Base-by-base conservation (phyloP, 2,329 filamentous ascomycete species). In the Chalaropsis thielavioides region DNA sequence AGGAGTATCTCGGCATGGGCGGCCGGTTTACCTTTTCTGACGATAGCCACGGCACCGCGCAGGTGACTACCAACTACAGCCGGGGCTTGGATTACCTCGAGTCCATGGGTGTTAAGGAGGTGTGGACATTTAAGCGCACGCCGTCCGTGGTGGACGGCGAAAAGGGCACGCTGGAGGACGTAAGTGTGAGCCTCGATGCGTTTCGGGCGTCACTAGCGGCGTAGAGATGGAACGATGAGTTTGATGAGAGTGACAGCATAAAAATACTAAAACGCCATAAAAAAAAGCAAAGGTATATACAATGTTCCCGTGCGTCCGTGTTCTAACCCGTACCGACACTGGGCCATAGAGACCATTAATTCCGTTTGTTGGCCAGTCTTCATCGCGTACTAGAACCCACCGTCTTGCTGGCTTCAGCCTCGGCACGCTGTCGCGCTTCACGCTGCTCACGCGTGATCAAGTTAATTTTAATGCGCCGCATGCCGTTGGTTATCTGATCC, bases 21-120 rank as follows among this genome's bases (percentile, higher is more conserved):
- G 92, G 94, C 27, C 83, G 82, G 67, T 95, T 97, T 75, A 95
- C 90, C 63, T 81, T 99, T 70, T 96, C 90, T 6, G 94, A 99
- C 74, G 94, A 99, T 75, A 96, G 91, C 73, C 94, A 99, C 76
- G 89, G 89, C 46, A 82, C 90, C 66, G 87, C 83, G 1, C 92
- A 99, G 72, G 81, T 99, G 4, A 90, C 86, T n/a, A 86, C 90
- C 62, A 92, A 95, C 72, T 97, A 94, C 76, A 72, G 74, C 58
- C 82, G 82, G 49, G 84, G 88, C 4, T 75, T 95, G 66, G 79
- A 82, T 0, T 96, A 89, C 73, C 76, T 95, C 65, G 80, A 84
- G 68, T 80, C 77, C 67, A 76, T 90, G 13, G 86, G 85, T 3
- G 83, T 92, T 31, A 72, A 76, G 40, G 78, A 84, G 66, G 76